phyloP scores from a whole-genome alignment of 2,329 filamentous ascomycete species.

The Calonectria multiphialidica region DNA sequence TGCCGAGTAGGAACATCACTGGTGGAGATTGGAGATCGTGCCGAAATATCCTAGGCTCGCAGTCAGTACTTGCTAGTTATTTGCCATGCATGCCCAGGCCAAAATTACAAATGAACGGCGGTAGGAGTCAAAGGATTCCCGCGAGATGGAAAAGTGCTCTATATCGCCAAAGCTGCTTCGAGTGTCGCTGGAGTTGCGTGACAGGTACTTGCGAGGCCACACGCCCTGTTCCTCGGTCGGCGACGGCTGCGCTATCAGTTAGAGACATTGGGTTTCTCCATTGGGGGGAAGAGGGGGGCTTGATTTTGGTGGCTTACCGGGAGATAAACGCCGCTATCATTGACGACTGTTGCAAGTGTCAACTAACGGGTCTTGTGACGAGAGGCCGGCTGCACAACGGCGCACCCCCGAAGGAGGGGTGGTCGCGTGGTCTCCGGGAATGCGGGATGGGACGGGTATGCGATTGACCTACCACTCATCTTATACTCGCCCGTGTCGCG shows the following conservation, averaged over 20 bases:
- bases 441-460: conserved; percentile 1
- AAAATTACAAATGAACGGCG: conserved; percentile 87
- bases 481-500: conserved; percentile 80
- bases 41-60: conserved; percentile 83
- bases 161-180: conserved; percentile 80
- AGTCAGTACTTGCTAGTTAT: conserved; percentile 30
- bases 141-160: conserved; percentile 94
- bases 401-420: conserved; percentile 21
- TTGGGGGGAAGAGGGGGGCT: not conserved
- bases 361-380: conserved; percentile 42
- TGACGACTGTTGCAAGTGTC: conserved; percentile 77
- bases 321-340: conserved; percentile 94
- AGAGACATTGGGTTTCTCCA: not conserved
- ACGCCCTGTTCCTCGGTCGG: conserved; percentile 86
- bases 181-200: conserved; percentile 66
- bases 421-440: conserved; percentile 24
- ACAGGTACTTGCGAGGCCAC: conserved; percentile 73
- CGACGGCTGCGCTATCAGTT: conserved; percentile 73
- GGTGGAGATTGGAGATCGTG: conserved; percentile 79
- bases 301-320: conserved; percentile 70
- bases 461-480: conserved; percentile 75
- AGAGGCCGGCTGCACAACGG: conserved; percentile 31
- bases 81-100: not conserved
- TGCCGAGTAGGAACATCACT: conserved; percentile 75
- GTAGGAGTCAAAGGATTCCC: conserved; percentile 98